Evolutionary conservation across 2,329 filamentous ascomycete genomes (phyloP), one percentile per base, ranked within the genome.

Genomic region (Pyrenophora seminiperda): DNA sequence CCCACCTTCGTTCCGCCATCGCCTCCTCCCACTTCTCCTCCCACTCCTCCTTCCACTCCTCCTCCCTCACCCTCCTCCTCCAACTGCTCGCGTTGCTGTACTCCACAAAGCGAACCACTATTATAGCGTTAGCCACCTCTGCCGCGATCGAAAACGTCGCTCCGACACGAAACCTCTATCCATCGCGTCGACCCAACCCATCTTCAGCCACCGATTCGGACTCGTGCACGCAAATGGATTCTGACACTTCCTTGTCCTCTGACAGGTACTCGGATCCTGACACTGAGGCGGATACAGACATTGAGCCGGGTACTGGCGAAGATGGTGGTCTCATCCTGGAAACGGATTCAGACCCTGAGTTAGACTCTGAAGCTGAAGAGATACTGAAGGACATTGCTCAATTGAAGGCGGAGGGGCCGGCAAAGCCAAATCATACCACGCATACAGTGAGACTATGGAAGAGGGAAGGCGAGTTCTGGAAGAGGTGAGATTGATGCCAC

Each of bases 331-430:
- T 44, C 3, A 13, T 18, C 20, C 10, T 34, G 11, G 22, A 37
- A n/a, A 3, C 30, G 33, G 32, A 45, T 2, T 17, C 3, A 41
- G 54, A 53, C 20, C 29, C 36, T 20, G 47, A 58, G 30, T 17
- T 52, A 38, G 57, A 60, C 41, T 53, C 54, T 45, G 53, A 58
- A 56, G 57, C 52, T 13, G 50, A 56, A 47, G 56, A 53, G 34
- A 60, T 58, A 43, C 38, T 62, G 39, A 46, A 42, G 32, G 46
- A 58, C 37, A 62, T 62, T 45, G 41, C 52, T 47, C 22, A 47
- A 20, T 49, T 58, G 10, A 49, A 34, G 41, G 42, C 42, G 36
- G 50, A 60, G 41, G 59, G 57, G 18, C 56, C 46, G 27, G 52
- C 52, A 22, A 62, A 54, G 31, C 59, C 52, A 32, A 59, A 45